Conservation (phyloP, 2,329 filamentous ascomycete species). For the Aureobasidium sp. region DNA sequence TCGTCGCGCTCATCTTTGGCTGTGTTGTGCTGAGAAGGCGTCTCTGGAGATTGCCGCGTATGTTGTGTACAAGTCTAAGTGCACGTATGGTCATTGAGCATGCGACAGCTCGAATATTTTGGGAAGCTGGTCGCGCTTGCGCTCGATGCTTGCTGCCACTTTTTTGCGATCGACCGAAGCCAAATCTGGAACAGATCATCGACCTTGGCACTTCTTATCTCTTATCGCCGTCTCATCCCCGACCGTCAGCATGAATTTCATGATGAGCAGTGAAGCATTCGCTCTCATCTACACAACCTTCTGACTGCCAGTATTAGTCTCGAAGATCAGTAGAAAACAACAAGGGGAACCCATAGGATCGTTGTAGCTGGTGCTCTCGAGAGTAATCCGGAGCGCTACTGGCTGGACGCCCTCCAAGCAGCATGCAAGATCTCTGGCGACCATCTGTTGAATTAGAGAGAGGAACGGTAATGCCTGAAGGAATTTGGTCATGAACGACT, state of each 20-base stretch:
- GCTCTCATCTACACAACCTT: no score
- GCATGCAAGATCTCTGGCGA: no score
- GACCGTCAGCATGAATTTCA: background rate
- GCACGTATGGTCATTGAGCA: background rate
- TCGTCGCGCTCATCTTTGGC: constrained; percentile 6
- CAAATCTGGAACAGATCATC: background rate
- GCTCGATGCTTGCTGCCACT: background rate
- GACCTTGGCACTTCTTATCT: background rate
- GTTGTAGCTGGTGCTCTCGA: no score
- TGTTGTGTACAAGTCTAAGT: background rate
- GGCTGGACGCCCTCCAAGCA: no score
- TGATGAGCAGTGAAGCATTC: no score
- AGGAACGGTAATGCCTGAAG: no score
- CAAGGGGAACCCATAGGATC: no score
- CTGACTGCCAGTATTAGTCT: no score
- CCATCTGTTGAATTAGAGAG: no score
- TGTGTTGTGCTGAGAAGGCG: background rate
- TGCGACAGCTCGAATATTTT: background rate
- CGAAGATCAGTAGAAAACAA: no score
- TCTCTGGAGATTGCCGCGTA: background rate
- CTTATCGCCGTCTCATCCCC: background rate
- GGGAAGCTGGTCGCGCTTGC: background rate
- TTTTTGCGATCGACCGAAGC: constrained; percentile 2
- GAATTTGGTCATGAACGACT: no score
- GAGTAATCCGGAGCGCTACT: no score